Conservation (phyloP, 106 monocot species). For the Allium cepa region DNA sequence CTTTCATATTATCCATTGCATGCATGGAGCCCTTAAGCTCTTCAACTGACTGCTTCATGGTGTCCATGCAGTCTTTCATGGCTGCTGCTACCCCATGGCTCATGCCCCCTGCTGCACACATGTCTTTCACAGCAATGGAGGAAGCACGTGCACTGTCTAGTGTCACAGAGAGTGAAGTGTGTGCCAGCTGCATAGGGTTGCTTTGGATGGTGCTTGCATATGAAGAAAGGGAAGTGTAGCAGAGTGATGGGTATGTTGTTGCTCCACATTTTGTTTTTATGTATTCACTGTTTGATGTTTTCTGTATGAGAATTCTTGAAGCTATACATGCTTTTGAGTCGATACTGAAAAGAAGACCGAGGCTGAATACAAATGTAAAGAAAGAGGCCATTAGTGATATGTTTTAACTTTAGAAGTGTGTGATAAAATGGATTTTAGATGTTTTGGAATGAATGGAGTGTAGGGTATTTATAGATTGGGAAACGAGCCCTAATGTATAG, state of each 20-base stretch:
- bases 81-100: constrained; percentile 9
- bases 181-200: constrained; percentile 18
- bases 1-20: constrained; percentile 16
- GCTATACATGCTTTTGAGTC: not conserved
- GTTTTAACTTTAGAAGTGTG: too few species aligned
- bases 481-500: too few species aligned
- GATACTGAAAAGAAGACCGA: not conserved
- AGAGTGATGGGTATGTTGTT: constrained; percentile 22
- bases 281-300: not conserved
- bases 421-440: too few species aligned
- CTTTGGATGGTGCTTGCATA: constrained; percentile 14
- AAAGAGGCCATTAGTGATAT: not conserved
- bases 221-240: constrained; percentile 27
- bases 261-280: constrained; percentile 14
- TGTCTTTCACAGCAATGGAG: not conserved
- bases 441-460: too few species aligned
- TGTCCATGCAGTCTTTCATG: constrained; percentile 21
- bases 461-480: too few species aligned
- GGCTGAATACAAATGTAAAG: not conserved
- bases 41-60: constrained; percentile 19
- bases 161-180: constrained; percentile 19
- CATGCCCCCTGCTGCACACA: constrained; percentile 1
- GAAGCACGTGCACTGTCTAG: constrained; percentile 10
- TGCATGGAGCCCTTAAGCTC: constrained; percentile 20
- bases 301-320: not conserved